Percentiles rank a stretch among this genome's conserved stretches.
These are phyloP conservation scores for Penicillium thymicola DNA, from an alignment of 2,329 filamentous ascomycete species.

Conservation along the genomic window DNA sequence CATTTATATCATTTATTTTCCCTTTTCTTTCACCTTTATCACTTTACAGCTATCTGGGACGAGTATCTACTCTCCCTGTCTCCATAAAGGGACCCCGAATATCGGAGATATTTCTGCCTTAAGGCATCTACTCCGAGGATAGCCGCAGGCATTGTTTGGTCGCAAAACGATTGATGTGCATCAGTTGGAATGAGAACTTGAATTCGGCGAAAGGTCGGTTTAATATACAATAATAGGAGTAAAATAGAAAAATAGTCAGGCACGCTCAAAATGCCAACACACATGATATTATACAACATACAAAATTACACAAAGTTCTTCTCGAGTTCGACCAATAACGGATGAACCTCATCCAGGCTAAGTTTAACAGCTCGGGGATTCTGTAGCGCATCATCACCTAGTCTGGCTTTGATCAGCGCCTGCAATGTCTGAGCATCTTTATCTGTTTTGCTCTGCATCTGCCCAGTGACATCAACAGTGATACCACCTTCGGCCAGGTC, in stretches of 20 bases:
- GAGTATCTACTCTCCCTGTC: neutral
- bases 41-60: neutral
- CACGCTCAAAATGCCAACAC: conserved; percentile 5
- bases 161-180: neutral
- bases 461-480: conserved; percentile 41
- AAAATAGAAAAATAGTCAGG: conserved; percentile 5
- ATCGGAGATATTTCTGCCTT: conserved; percentile 9
- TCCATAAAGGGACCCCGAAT: neutral
- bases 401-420: conserved; percentile 22
- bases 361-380: conserved; percentile 38
- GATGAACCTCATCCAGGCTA: conserved; percentile 37
- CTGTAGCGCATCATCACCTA: conserved; percentile 29
- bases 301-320: conserved; percentile 34
- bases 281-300: neutral
- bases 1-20: neutral
- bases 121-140: conserved; percentile 1
- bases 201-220: neutral
- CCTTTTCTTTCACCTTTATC: neutral
- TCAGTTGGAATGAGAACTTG: neutral
- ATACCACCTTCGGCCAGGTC: conserved; percentile 61
- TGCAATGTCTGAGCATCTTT: conserved; percentile 27
- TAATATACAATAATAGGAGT: conserved; percentile 6
- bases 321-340: conserved; percentile 37
- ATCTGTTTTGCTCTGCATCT: conserved; percentile 42
- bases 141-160: neutral